Conservation (phyloP, 768 basidiomycete genomes). For the Pilatotrama ljubarskyi region DNA sequence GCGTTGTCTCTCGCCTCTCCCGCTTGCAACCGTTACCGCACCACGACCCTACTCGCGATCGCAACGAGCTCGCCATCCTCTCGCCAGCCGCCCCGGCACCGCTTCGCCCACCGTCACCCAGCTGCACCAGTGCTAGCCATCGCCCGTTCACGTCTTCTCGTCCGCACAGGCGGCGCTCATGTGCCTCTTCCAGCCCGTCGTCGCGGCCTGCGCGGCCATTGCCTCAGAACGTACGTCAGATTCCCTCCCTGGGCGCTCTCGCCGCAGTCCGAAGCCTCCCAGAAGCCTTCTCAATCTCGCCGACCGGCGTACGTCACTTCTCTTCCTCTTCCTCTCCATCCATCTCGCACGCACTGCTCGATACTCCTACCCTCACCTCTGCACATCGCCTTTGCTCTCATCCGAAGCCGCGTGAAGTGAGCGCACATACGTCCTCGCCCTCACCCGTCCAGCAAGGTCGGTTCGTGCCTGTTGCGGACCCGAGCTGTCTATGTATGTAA, state of each 20-base stretch:
- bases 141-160: not conserved
- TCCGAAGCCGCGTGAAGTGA: not conserved
- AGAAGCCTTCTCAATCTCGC: slow-evolving; percentile 17
- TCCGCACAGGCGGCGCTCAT: not conserved
- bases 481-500: not conserved
- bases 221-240: slow-evolving; percentile 6
- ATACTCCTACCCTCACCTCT: not conserved
- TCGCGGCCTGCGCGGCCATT: not conserved
- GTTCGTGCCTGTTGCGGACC: not conserved
- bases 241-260: slow-evolving; percentile 12
- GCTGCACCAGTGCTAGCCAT: not conserved
- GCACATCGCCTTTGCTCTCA: no score
- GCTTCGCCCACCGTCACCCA: no score
- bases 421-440: not conserved
- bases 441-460: not conserved
- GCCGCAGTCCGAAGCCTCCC: slow-evolving; percentile 9
- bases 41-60: slow-evolving; percentile 11
- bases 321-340: not conserved
- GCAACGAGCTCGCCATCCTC: slow-evolving; percentile 6
- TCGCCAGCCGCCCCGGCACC: not conserved
- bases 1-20: no score
- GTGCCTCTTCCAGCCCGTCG: not conserved
- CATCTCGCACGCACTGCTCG: slow-evolving; percentile 5
- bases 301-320: slow-evolving; percentile 15
- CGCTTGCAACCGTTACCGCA: no score